Conservation (phyloP, 805 yeast species). For the Metschnikowia sp. region DNA sequence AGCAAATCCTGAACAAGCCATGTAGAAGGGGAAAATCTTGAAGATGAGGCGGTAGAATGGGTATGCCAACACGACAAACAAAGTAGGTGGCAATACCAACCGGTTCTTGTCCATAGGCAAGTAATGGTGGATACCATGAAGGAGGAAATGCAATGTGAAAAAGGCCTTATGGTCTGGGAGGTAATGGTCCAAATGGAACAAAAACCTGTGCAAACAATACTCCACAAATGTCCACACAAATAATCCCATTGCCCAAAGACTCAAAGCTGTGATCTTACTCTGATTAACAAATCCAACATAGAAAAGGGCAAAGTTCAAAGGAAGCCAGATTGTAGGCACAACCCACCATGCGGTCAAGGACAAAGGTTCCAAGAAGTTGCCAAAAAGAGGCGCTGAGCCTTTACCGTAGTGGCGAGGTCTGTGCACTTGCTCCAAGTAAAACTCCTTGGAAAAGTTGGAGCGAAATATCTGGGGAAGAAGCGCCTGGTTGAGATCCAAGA, state of each 20-base stretch:
- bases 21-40: constrained; percentile 67
- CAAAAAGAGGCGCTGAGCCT: constrained; percentile 94
- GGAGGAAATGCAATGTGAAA: constrained; percentile 78
- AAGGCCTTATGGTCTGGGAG: constrained; percentile 78
- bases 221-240: constrained; percentile 93
- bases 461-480: constrained; percentile 74
- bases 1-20: constrained; percentile 89
- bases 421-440: constrained; percentile 93
- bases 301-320: constrained; percentile 65
- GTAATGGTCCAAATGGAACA: constrained; percentile 87
- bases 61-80: constrained; percentile 64
- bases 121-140: constrained; percentile 96
- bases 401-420: constrained; percentile 97
- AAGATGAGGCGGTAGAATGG: constrained; percentile 85
- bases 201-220: constrained; percentile 81
- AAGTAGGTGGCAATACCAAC: constrained; percentile 94
- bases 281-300: constrained; percentile 53
- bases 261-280: constrained; percentile 44
- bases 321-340: constrained; percentile 85
- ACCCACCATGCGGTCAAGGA: constrained; percentile 94
- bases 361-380: constrained; percentile 89
- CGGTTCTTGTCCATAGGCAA: constrained; percentile 94
- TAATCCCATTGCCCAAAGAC: constrained; percentile 74
- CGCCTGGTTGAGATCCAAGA: constrained; percentile 82
- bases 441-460: constrained; percentile 77